Evolutionary conservation across 1,284 basidiomycete genomes (phyloP).

Genomic region (Tausonia pullulans): DNA sequence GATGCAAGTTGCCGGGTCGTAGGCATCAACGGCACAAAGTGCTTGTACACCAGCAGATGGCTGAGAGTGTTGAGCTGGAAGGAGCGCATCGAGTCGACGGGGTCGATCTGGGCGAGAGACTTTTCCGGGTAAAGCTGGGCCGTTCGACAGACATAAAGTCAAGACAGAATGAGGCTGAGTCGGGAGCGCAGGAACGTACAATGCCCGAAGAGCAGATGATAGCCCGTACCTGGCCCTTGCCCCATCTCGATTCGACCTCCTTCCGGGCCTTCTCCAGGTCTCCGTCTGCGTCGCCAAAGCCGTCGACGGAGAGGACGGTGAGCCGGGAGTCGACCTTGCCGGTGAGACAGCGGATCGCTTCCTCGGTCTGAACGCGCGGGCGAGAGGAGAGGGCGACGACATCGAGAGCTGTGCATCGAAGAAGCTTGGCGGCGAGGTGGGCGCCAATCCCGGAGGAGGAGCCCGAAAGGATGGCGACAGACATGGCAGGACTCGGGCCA

Average conservation of each 20-base stretch:
- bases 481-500: not conserved
- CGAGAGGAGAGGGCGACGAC: conserved; percentile 38
- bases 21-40: conserved; percentile 41
- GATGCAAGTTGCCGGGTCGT: conserved; percentile 25
- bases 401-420: conserved; percentile 33
- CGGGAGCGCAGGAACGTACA: conserved; percentile 23
- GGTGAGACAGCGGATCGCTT: conserved; percentile 25
- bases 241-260: conserved; percentile 33
- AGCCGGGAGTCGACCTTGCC: conserved; percentile 25
- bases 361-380: conserved; percentile 25
- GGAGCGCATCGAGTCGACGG: conserved; percentile 24
- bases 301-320: conserved; percentile 35
- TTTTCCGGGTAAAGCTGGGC: conserved; percentile 40
- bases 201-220: conserved; percentile 40
- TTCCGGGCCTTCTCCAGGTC: conserved; percentile 32
- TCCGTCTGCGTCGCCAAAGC: conserved; percentile 28
- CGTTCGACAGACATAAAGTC: not conserved
- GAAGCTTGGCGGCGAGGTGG: conserved; percentile 23
- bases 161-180: not conserved
- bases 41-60: conserved; percentile 40
- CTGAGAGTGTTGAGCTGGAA: conserved; percentile 40
- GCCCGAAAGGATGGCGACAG: conserved; percentile 10
- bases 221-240: conserved; percentile 32
- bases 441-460: conserved; percentile 11
- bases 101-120: conserved; percentile 35